Evolutionary conservation across 2,329 filamentous ascomycete species (phyloP).

Genomic region (Penicillium sp.): DNA sequence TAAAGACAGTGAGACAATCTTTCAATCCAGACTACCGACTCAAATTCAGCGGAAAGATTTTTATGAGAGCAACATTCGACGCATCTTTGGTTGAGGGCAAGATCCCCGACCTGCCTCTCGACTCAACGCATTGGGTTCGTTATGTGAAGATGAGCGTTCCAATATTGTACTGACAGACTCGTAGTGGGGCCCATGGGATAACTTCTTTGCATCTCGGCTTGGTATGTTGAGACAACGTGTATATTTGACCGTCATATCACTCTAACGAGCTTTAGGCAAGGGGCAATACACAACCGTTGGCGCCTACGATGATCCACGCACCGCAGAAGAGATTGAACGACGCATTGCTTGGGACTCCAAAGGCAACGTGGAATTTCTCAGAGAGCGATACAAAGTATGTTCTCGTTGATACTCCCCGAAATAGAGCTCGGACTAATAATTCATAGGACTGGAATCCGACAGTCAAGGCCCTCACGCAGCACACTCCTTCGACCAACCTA

Average conservation of each 20-base stretch:
- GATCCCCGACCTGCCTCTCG: conserved; percentile 43
- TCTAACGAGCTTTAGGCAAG: conserved; percentile 22
- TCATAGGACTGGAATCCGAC: conserved; percentile 46
- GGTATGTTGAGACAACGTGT: conserved; percentile 25
- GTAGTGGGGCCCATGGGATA: conserved; percentile 47
- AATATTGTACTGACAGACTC: not conserved
- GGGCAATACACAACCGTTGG: conserved; percentile 48
- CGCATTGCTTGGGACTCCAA: conserved; percentile 43
- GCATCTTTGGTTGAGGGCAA: conserved; percentile 40
- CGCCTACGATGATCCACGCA: conserved; percentile 44
- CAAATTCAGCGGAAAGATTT: conserved; percentile 49
- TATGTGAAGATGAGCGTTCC: no score
- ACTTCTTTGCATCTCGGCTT: conserved; percentile 49
- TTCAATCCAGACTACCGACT: conserved; percentile 48
- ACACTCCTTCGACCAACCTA: conserved; percentile 43
- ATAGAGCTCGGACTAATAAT: not conserved
- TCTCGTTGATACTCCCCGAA: not conserved
- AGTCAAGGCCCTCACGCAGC: conserved; percentile 44
- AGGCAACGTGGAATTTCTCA: conserved; percentile 41
- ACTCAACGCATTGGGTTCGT: conserved; percentile 46
- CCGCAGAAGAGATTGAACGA: conserved; percentile 33
- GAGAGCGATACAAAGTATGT: conserved; percentile 30
- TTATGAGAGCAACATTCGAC: conserved; percentile 51
- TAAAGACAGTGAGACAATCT: conserved; percentile 34
- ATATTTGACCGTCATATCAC: not conserved